A percentile compares a stretch with the other conserved stretches of the same genome.
phyloP scores from a whole-genome alignment of 2,329 filamentous ascomycete genomes.

The Aspergillus sojae region DNA sequence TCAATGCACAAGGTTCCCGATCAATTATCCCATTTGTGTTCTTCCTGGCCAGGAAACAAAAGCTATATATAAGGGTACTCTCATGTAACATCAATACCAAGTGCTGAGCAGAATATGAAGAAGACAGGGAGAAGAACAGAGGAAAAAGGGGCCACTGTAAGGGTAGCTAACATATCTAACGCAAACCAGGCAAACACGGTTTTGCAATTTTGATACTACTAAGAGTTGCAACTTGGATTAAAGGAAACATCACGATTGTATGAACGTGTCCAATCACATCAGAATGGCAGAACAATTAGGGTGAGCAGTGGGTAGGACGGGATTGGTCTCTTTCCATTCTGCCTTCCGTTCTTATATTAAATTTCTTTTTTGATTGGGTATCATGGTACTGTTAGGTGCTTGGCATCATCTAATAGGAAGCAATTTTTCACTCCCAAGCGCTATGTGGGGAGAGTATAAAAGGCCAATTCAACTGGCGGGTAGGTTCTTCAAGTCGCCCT shows the following conservation, averaged over 20 bases:
- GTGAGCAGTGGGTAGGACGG: neutral
- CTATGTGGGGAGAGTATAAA: neutral
- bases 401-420: constrained; percentile 11
- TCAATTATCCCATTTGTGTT: neutral
- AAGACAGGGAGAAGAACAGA: neutral
- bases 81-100: neutral
- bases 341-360: constrained; percentile 6
- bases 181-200: neutral
- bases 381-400: constrained; percentile 10
- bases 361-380: constrained; percentile 17
- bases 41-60: neutral
- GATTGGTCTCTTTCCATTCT: constrained; percentile 2
- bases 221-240: neutral
- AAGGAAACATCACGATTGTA: neutral
- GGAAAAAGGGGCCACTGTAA: neutral
- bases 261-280: neutral
- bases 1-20: neutral
- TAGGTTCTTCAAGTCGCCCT: constrained; percentile 71
- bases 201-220: neutral
- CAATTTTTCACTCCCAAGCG: neutral
- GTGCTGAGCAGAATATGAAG: neutral
- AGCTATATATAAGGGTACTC: neutral
- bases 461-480: constrained; percentile 52
- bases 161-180: neutral
- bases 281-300: neutral